Evolutionary conservation across 768 basidiomycete genomes (phyloP).

Genomic region (Russula dissimulans): DNA sequence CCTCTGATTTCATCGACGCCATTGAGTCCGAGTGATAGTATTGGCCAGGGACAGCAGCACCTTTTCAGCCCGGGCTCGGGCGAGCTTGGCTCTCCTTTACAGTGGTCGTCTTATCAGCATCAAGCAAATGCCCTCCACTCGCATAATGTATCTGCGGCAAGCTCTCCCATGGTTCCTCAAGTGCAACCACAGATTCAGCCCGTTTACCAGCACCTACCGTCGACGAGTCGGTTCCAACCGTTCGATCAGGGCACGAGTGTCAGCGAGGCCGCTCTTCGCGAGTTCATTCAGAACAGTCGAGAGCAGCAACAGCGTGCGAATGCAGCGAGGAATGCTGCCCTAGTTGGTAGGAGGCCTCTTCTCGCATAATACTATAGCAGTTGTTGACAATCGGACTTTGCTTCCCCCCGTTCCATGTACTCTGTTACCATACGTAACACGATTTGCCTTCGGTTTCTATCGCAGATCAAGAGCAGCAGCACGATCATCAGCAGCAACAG

Average conservation of each 20-base stretch:
- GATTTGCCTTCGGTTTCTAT: slow-evolving; percentile 20
- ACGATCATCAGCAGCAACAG: slow-evolving; percentile 24
- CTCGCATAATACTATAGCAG: slow-evolving; percentile 31
- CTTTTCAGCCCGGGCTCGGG: slow-evolving; percentile 21
- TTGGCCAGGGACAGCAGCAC: slow-evolving; percentile 41
- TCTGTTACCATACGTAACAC: slow-evolving; percentile 21
- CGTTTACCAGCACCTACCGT: slow-evolving; percentile 27
- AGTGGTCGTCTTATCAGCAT: slow-evolving; percentile 38
- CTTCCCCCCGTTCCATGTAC: slow-evolving; percentile 17
- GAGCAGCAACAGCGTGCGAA: slow-evolving; percentile 36
- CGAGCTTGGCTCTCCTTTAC: slow-evolving; percentile 32
- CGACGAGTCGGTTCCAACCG: slow-evolving; percentile 42
- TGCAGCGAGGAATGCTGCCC: slow-evolving; percentile 25
- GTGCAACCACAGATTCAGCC: slow-evolving; percentile 32
- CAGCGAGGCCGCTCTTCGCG: slow-evolving; percentile 70
- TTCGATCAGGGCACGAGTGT: slow-evolving; percentile 42
- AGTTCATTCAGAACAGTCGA: slow-evolving; percentile 64
- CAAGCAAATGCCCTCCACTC: slow-evolving; percentile 34
- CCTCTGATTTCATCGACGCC: slow-evolving; percentile 51
- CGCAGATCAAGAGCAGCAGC: slow-evolving; percentile 29
- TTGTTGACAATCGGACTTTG: slow-evolving; percentile 21
- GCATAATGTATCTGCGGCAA: slow-evolving; percentile 31
- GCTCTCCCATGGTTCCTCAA: slow-evolving; percentile 42
- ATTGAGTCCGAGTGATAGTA: slow-evolving; percentile 37
- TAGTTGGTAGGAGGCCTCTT: slow-evolving; percentile 43